A percentile compares a stretch with the other conserved stretches of the same genome.
phyloP scores from a whole-genome alignment of 2,329 filamentous ascomycete species.

The Thelonectria blattea region DNA sequence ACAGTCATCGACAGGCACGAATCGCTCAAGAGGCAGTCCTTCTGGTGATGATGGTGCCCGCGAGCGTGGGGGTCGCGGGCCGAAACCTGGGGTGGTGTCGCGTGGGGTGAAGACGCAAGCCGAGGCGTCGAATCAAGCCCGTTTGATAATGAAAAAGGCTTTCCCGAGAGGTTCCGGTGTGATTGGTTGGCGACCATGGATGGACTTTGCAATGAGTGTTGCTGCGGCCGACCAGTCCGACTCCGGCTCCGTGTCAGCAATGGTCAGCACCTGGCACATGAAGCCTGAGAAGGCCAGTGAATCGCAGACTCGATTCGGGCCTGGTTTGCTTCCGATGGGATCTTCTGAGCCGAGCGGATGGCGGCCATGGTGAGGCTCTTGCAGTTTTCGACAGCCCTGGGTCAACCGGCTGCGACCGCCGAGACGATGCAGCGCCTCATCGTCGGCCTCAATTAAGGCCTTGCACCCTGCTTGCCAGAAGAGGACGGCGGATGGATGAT shows the following conservation, averaged over 20 bases:
- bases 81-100: neutral
- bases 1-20: no score
- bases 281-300: neutral
- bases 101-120: neutral
- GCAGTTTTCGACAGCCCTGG: neutral
- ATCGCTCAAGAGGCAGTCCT: neutral
- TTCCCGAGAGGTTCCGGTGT: neutral
- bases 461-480: neutral
- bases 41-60: neutral
- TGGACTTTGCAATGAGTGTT: neutral
- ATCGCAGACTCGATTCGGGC: neutral
- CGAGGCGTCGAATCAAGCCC: neutral
- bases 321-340: neutral
- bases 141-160: constrained; percentile 2
- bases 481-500: neutral
- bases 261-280: neutral
- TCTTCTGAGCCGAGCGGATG: neutral
- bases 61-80: neutral
- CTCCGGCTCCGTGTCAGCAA: neutral
- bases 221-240: neutral
- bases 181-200: neutral
- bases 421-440: neutral
- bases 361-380: neutral
- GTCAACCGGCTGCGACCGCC: neutral
- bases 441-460: neutral